Conservation (phyloP, 2,329 filamentous ascomycete genomes). For the Penicillium sclerotiorum region DNA sequence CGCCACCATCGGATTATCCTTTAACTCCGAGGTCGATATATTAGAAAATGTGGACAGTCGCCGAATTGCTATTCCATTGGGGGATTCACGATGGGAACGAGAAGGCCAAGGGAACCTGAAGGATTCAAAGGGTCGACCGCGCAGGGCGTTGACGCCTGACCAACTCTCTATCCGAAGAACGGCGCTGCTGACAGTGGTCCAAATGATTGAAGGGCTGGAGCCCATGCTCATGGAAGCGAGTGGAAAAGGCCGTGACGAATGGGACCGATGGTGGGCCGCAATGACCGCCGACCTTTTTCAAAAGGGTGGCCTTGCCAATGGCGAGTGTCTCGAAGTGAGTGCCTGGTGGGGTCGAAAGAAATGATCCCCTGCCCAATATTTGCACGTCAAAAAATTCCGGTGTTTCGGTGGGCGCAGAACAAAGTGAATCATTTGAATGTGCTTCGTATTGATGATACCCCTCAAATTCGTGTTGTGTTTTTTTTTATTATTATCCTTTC, state of each 20-base stretch:
- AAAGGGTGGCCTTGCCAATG: slow-evolving; percentile 75
- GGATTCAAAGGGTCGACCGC: slow-evolving; percentile 30
- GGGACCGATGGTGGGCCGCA: slow-evolving; percentile 84
- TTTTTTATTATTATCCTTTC: slow-evolving; percentile 20
- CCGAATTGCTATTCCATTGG: slow-evolving; percentile 82
- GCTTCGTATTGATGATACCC: slow-evolving; percentile 45
- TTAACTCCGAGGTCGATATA: slow-evolving; percentile 77
- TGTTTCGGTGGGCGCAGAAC: slow-evolving; percentile 34
- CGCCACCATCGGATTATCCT: slow-evolving; percentile 71
- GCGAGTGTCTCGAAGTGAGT: slow-evolving; percentile 76
- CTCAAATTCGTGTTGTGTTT: slow-evolving; percentile 26
- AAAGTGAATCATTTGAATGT: slow-evolving; percentile 35
- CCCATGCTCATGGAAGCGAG: slow-evolving; percentile 78
- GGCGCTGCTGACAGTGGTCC: slow-evolving; percentile 77
- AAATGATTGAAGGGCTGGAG: slow-evolving; percentile 83
- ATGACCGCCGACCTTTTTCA: slow-evolving; percentile 84
- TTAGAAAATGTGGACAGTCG: slow-evolving; percentile 71
- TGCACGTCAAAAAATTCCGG: slow-evolving; percentile 24
- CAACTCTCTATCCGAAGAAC: slow-evolving; percentile 76
- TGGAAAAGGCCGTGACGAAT: slow-evolving; percentile 87
- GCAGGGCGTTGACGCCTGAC: slow-evolving; percentile 62
- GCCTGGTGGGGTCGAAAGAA: slow-evolving; percentile 66
- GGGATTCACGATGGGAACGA: slow-evolving; percentile 83
- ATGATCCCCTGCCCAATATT: slow-evolving; percentile 22
- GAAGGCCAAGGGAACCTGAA: slow-evolving; percentile 58